Conservation (phyloP, 2,329 filamentous ascomycete species). For the Exophiala phaeomuriformis region DNA sequence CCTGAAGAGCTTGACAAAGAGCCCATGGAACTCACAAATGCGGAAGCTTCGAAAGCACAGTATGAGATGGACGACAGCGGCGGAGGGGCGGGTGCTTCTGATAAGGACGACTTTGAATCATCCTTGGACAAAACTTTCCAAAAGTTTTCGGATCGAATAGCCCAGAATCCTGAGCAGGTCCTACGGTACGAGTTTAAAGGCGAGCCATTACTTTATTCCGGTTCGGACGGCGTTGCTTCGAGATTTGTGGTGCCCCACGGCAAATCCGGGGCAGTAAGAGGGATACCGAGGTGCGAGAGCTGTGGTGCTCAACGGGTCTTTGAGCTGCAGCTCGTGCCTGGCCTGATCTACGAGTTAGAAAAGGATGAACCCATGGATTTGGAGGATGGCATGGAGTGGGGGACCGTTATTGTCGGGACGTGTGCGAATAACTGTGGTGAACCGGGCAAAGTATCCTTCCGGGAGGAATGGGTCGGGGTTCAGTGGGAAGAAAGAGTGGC, state of each 20-base stretch:
- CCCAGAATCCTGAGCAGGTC: constrained; percentile 74
- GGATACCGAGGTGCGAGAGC: constrained; percentile 66
- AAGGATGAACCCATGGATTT: constrained; percentile 54
- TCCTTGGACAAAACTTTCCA: constrained; percentile 69
- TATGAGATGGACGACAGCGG: constrained; percentile 31
- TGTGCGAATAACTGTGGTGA: constrained; percentile 71
- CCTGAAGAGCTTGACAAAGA: constrained; percentile 69
- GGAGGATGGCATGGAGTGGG: constrained; percentile 92
- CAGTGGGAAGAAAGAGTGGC: constrained; percentile 76
- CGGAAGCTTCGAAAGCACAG: constrained; percentile 32
- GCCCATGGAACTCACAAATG: constrained; percentile 34
- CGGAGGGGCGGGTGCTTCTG: constrained; percentile 33
- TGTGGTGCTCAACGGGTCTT: constrained; percentile 73
- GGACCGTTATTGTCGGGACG: constrained; percentile 79
- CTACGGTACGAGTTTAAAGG: constrained; percentile 74
- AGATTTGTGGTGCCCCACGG: constrained; percentile 40
- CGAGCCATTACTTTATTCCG: constrained; percentile 69
- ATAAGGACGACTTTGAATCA: constrained; percentile 69
- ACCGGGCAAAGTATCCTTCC: constrained; percentile 63
- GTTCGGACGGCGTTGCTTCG: constrained; percentile 65
- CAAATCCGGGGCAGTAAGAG: constrained; percentile 21
- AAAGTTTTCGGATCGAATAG: constrained; percentile 68
- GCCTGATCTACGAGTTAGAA: constrained; percentile 84
- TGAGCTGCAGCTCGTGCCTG: constrained; percentile 85
- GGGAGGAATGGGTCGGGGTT: constrained; percentile 96